phyloP scores from a whole-genome alignment of 2,329 filamentous ascomycete genomes.

The Trematosphaeria pertusa region DNA sequence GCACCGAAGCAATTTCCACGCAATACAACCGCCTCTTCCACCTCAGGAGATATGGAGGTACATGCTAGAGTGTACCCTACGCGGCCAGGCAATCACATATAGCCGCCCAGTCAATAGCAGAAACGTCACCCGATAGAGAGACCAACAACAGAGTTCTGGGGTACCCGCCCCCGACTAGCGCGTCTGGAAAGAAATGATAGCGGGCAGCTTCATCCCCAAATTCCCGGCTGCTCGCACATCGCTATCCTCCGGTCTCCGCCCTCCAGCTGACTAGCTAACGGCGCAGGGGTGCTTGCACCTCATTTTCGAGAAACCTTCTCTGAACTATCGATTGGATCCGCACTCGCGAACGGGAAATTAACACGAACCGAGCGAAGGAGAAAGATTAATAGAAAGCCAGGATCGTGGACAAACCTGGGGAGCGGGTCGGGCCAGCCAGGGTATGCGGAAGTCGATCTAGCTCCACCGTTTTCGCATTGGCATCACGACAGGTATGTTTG shows the following conservation, averaged over 20 bases:
- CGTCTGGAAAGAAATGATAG: neutral
- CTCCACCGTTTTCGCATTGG: too few relatives aligned
- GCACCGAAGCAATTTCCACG: too few relatives aligned
- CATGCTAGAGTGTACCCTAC: neutral
- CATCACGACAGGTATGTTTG: neutral
- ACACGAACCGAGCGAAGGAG: neutral
- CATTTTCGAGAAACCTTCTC: slow-evolving; percentile 15
- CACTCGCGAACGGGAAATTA: neutral
- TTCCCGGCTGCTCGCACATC: too few relatives aligned
- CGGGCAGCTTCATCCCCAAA: too few relatives aligned
- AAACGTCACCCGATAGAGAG: neutral
- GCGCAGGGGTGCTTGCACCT: slow-evolving; percentile 16
- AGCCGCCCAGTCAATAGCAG: neutral
- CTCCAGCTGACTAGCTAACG: too few relatives aligned
- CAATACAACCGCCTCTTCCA: too few relatives aligned
- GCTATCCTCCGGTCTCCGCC: too few relatives aligned
- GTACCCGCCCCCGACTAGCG: slow-evolving; percentile 6
- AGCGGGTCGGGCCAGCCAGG: neutral
- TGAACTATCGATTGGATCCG: neutral
- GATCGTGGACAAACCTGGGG: neutral
- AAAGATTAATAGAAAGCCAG: neutral
- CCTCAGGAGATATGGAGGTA: neutral
- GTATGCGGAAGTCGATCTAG: neutral
- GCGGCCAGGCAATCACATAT: neutral
- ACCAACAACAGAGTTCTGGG: slow-evolving; percentile 8